phyloP scores from a whole-genome alignment of 202 grass and related monocot species.

The Musa balbisiana region DNA sequence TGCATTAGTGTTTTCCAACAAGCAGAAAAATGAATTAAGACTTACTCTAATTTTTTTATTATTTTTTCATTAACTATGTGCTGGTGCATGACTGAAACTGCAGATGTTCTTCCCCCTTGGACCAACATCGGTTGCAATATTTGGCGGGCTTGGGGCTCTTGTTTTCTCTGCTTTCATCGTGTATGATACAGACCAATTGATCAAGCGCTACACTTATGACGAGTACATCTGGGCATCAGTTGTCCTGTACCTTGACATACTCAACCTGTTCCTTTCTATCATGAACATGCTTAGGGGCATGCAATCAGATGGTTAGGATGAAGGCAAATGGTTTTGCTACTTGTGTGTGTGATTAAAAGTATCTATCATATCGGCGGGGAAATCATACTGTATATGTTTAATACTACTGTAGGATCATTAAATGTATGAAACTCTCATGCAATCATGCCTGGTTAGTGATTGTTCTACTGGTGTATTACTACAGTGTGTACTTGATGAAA shows the following conservation, averaged over 20 bases:
- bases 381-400: no score
- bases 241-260: slow-evolving; percentile 92
- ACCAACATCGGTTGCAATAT: slow-evolving; percentile 56
- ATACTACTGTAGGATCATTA: no score
- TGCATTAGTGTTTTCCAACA: no score
- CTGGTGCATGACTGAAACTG: slow-evolving; percentile 7
- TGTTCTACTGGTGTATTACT: no score
- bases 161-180: slow-evolving; percentile 81
- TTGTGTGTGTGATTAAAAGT: not conserved
- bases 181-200: slow-evolving; percentile 85
- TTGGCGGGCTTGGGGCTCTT: slow-evolving; percentile 65
- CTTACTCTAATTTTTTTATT: no score
- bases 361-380: no score
- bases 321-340: not conserved
- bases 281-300: slow-evolving; percentile 79
- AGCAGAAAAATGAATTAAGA: no score
- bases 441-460: no score
- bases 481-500: no score
- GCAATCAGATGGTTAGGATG: slow-evolving; percentile 68
- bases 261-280: slow-evolving; percentile 85
- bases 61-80: not conserved
- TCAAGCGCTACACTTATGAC: slow-evolving; percentile 80
- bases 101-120: slow-evolving; percentile 94
- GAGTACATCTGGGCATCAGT: slow-evolving; percentile 99
- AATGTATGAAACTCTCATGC: no score